phyloP scores from a whole-genome alignment of 768 basidiomycete genomes.

The Pleurotus tuber-regium region DNA sequence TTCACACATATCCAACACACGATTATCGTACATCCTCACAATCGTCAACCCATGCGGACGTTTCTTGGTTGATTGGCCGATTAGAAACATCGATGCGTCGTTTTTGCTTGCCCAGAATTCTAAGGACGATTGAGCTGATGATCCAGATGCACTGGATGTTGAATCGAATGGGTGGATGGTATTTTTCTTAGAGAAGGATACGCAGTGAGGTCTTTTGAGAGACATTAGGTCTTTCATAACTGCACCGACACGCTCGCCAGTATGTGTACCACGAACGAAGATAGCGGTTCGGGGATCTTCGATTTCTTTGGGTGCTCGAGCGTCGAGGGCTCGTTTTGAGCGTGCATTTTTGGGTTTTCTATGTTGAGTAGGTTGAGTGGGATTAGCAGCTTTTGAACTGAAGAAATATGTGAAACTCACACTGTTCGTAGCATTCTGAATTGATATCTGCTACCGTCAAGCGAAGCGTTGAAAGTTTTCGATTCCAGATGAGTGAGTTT shows the following conservation, averaged over 20 bases:
- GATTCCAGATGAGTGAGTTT: not conserved
- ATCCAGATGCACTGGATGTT: constrained; percentile 21
- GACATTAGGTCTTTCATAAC: constrained; percentile 94
- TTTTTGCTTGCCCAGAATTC: constrained; percentile 95
- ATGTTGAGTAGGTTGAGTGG: not conserved
- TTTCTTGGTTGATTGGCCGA: constrained; percentile 94
- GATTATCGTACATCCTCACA: constrained; percentile 81
- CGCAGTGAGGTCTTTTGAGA: constrained; percentile 86
- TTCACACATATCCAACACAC: constrained; percentile 94
- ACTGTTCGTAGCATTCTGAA: constrained; percentile 11
- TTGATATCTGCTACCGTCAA: not conserved
- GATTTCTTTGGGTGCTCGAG: constrained; percentile 84
- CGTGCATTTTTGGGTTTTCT: constrained; percentile 95
- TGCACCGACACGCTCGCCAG: constrained; percentile 73
- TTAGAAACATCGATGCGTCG: constrained; percentile 86
- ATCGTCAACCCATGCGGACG: constrained; percentile 85
- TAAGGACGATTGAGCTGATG: constrained; percentile 54
- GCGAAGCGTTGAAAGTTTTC: not conserved
- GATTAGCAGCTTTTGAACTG: not conserved
- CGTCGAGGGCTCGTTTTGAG: constrained; percentile 85
- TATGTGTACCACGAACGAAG: constrained; percentile 87
- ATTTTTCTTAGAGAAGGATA: constrained; percentile 96
- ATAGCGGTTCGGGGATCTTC: constrained; percentile 86
- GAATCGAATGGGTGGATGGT: constrained; percentile 88
- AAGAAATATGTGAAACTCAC: constrained; percentile 15